Evolutionary conservation across 176 grass and related monocot species (phyloP), one percentile per base, ranked within the genome.

Genomic region (Elymus sibiricus): DNA sequence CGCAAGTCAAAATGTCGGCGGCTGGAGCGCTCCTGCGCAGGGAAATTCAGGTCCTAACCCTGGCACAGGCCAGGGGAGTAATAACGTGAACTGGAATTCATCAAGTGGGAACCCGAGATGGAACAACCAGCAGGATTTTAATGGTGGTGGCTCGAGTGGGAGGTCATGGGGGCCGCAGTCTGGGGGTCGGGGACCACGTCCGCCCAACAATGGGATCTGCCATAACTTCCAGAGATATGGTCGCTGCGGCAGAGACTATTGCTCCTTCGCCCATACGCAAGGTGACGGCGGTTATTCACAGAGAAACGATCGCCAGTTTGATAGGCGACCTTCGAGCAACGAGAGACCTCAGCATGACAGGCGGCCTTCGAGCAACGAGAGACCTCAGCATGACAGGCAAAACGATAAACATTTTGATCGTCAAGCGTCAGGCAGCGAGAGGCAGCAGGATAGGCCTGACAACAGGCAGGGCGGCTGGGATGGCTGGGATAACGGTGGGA

Each of bases 21-120:
- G 80, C 55, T 95, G 84, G 91, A 83, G 37, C 68, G 70, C 63
- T 74, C 88, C 93, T 27, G 22, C 78, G 63, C 96, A 95, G 85
- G 85, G 85, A 74, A 92, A 91, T 87, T 62, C 70, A 73, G 78
- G 76, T 80, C 64, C 60, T n/a, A 91, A 81, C 78, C 43, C 84
- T 85, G 86, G 74, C 31, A 61, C 83, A 66, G 87, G 81, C 61
- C 87, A 95, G 84, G 76, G 82, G 55, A 95, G 93, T 87, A 84
- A 77, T 69, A 90, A 92, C 39, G 53, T 62, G 80, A 86, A 84
- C 66, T 87, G 83, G 88, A 83, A 87, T 83, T 53, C 77, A 80
- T 82, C 86, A 78, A 90, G 71, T 71, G 84, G 86, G 64, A 90
- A 89, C 37, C 49, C 28, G 25, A 79, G 74, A 46, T 89, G 86